Evolutionary conservation across 345 rosid species (phyloP).

Genomic region (Gossypium stocksii): DNA sequence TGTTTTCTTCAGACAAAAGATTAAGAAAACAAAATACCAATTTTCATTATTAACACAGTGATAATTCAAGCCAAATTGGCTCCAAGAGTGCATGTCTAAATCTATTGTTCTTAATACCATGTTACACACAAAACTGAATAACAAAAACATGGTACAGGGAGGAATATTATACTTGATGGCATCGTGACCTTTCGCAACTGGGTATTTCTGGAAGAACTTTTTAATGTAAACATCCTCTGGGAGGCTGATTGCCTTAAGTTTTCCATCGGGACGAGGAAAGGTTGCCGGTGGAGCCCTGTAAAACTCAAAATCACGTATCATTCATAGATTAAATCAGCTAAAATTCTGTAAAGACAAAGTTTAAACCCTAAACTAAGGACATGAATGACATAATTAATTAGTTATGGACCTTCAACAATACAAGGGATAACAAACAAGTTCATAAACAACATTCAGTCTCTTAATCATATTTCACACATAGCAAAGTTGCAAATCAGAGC

Average conservation of each 20-base stretch:
- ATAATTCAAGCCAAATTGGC: constrained; percentile 9
- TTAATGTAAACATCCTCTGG: constrained; percentile 76
- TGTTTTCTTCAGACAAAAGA: not conserved
- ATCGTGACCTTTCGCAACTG: constrained; percentile 49
- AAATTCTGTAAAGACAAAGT: not conserved
- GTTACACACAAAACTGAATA: not conserved
- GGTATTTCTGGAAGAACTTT: constrained; percentile 60
- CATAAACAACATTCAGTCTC: not conserved
- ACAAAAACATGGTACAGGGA: constrained; percentile 3
- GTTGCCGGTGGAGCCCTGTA: constrained; percentile 69
- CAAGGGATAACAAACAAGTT: constrained; percentile 4
- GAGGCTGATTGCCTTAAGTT: constrained; percentile 59
- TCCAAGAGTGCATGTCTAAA: constrained; percentile 3
- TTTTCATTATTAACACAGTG: not conserved
- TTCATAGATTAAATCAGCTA: constrained; percentile 11
- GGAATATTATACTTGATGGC: constrained; percentile 54
- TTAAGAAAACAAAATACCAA: not conserved
- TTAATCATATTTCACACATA: not conserved
- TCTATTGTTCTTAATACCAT: not conserved
- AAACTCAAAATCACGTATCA: not conserved
- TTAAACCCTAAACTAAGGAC: not conserved
- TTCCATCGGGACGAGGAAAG: constrained; percentile 64
- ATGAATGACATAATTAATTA: not conserved
- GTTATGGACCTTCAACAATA: not conserved
- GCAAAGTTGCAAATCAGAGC: not conserved